A percentile compares a stretch with the other conserved stretches of the same genome.
Evolutionary conservation across 768 basidiomycete genomes (phyloP).

Genomic region (Mycena galericulata): DNA sequence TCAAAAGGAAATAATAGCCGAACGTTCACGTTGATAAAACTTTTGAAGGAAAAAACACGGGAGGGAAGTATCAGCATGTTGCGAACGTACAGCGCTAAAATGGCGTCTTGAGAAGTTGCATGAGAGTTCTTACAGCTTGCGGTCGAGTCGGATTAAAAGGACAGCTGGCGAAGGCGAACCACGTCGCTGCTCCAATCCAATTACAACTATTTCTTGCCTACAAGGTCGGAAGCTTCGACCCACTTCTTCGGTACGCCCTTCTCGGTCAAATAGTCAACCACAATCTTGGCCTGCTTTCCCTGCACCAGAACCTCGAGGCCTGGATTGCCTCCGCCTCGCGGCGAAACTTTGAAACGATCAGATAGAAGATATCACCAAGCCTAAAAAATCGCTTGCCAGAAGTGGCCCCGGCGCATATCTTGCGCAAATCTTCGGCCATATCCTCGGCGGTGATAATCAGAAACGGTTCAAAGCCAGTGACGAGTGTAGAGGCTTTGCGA

Average conservation of each 20-base stretch:
- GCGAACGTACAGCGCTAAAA: too few relatives aligned
- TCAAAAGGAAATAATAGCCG: constrained; percentile 5
- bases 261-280: constrained; percentile 72
- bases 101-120: neutral
- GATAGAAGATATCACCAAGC: neutral
- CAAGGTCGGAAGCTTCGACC: constrained; percentile 62
- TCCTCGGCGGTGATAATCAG: constrained; percentile 71
- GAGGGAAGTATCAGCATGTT: too few relatives aligned
- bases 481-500: constrained; percentile 78
- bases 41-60: neutral
- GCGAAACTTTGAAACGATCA: constrained; percentile 60
- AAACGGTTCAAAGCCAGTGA: constrained; percentile 87
- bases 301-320: constrained; percentile 85
- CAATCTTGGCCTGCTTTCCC: constrained; percentile 79
- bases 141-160: neutral
- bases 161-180: neutral
- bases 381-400: constrained; percentile 59
- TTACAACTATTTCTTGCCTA: constrained; percentile 24
- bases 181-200: neutral
- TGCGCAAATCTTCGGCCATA: constrained; percentile 83
- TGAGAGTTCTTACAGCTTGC: neutral
- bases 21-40: neutral
- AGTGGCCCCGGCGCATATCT: constrained; percentile 82
- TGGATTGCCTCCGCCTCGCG: constrained; percentile 66
- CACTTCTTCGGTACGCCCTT: constrained; percentile 87